Evolutionary conservation across 2,329 filamentous ascomycete genomes (phyloP), one percentile per base, ranked within the genome.

Genomic region (Neopestalotiopsis sp.): DNA sequence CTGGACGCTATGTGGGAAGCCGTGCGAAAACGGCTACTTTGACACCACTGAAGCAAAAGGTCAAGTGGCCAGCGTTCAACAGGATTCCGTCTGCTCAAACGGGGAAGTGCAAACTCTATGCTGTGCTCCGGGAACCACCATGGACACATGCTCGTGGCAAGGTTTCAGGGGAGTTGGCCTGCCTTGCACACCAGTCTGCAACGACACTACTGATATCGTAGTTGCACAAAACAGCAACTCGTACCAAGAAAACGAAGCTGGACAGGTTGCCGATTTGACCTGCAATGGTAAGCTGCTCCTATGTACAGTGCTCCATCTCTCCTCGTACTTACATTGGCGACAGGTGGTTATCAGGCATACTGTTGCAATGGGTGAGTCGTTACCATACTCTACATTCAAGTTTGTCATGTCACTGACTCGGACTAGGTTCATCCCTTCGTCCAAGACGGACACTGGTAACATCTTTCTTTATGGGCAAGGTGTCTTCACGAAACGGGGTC

Each of bases 401-500:
- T 5, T 38, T 38, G 34, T 10, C 4, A 7, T 38, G 34, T 38
- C 6, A 38, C 34, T 38, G 10, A 38, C 10, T 10, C 10, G 34
- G 34, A 38, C 64, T 14, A 45, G 64, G 5, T 66, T 66, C 64
- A 32, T 40, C 3, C 64, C 64, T 28, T 73, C 70, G 12, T 59
- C 70, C 6, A 71, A 28, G 6, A 62, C 69, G 42, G 69, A 70
- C 66, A 68, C 70, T 30, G 69, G 67, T 40, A 69, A 65, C 61
- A 61, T 73, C 13, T 53, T 59, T 20, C 67, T 73, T 28, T 32
- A 59, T 56, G 70, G 62, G 32, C 69, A 72, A 45, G 68, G 38
- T 49, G 59, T 49, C 42, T 57, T 53, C 68, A 61, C 17, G 57
- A 62, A 64, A 14, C 65, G 65, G 3, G n/a, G 20, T 45, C 10